These are phyloP conservation scores for Pleurostoma richardsiae DNA, from an alignment of 2,329 filamentous ascomycete species.

Conservation along the genomic window DNA sequence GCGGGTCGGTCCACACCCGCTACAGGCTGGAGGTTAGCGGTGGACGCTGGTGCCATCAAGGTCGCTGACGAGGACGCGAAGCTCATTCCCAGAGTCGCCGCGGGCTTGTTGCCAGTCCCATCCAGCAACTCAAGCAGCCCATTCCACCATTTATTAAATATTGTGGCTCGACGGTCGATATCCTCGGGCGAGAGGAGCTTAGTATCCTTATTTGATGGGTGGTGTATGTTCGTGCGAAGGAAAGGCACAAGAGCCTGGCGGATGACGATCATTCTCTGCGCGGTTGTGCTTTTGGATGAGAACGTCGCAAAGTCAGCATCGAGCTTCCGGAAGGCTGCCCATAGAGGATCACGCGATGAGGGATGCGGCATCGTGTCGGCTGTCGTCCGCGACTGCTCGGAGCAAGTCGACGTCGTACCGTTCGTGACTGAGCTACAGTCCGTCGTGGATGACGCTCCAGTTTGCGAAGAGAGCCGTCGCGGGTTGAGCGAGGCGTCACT, in stretches of 20 bases:
- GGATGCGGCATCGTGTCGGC: conserved; percentile 40
- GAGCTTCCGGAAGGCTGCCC: conserved; percentile 49
- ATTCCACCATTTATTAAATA: conserved; percentile 89
- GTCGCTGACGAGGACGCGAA: conserved; percentile 1
- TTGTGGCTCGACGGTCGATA: conserved; percentile 71
- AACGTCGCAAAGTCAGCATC: conserved; percentile 52
- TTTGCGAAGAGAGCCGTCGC: conserved; percentile 36
- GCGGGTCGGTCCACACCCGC: conserved; percentile 78
- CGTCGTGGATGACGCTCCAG: conserved; percentile 12
- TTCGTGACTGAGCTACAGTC: conserved; percentile 7
- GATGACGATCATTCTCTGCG: conserved; percentile 71
- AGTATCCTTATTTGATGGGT: conserved; percentile 56
- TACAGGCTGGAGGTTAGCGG: conserved; percentile 55
- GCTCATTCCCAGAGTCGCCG: conserved; percentile 1
- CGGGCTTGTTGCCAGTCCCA: conserved; percentile 39
- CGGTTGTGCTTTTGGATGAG: conserved; percentile 61
- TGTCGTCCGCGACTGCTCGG: conserved; percentile 17
- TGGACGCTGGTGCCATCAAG: conserved; percentile 8
- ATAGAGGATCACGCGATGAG: conserved; percentile 45
- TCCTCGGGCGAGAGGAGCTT: conserved; percentile 65
- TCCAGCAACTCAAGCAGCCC: conserved; percentile 77
- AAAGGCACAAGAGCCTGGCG: conserved; percentile 72
- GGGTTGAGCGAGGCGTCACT: conserved; percentile 2
- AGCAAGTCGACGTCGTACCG: conserved; percentile 6
- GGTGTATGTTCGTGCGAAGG: conserved; percentile 62